Evolutionary conservation across 495 filamentous ascomycete genomes (phyloP).

Genomic region (Delitschia confertaspora): DNA sequence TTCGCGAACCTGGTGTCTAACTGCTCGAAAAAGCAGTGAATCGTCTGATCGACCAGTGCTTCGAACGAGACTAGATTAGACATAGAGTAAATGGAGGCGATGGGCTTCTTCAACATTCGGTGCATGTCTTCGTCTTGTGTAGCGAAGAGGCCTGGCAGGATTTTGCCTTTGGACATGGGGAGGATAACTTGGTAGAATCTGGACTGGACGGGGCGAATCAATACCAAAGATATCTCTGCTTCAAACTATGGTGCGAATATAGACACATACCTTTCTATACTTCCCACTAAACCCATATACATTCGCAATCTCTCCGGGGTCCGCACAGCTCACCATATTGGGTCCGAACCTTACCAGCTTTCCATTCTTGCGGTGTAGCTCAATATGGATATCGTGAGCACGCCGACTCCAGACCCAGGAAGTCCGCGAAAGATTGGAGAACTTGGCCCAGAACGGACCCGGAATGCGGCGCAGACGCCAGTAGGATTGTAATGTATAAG

Average conservation of each 20-base stretch:
- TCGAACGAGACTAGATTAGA: slow-evolving; percentile 38
- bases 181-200: not conserved
- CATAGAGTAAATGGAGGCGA: slow-evolving; percentile 35
- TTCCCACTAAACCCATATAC: too few species aligned
- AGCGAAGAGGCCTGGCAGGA: slow-evolving; percentile 29
- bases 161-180: not conserved
- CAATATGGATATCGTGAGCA: not conserved
- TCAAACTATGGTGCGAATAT: too few species aligned
- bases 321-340: not conserved
- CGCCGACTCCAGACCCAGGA: not conserved
- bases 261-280: too few species aligned
- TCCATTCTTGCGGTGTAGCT: slow-evolving; percentile 1
- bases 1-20: slow-evolving; percentile 29
- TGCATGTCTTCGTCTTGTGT: slow-evolving; percentile 27
- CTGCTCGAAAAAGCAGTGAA: slow-evolving; percentile 30
- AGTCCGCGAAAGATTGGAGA: not conserved
- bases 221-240: too few species aligned
- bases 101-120: not conserved
- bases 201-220: too few species aligned
- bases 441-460: not conserved
- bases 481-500: too few species aligned
- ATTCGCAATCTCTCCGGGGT: not conserved
- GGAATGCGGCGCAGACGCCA: not conserved
- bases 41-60: slow-evolving; percentile 33
- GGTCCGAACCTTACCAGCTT: not conserved